Conservation (phyloP, 2,329 filamentous ascomycete genomes). For the Aspergillus sergii region DNA sequence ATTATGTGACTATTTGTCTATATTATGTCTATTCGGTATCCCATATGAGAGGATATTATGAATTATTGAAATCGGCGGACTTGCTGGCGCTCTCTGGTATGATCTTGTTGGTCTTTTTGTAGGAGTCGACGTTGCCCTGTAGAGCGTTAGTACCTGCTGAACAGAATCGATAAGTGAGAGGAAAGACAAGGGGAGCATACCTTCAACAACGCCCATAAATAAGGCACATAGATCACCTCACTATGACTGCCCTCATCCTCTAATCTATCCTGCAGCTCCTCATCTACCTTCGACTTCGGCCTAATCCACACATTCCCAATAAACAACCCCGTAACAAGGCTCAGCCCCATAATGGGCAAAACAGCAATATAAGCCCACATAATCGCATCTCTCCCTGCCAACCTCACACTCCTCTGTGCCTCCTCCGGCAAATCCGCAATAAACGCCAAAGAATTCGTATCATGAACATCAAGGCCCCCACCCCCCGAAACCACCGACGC, state of each 20-base stretch:
- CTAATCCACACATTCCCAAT: conserved; percentile 59
- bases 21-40: neutral
- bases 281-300: conserved; percentile 24
- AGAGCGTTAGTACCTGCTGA: neutral
- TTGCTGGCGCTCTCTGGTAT: conserved; percentile 3
- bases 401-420: conserved; percentile 42
- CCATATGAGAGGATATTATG: neutral
- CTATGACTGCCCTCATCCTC: conserved; percentile 21
- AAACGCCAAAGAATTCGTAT: conserved; percentile 40
- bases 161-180: neutral
- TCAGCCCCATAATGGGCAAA: conserved; percentile 59
- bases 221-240: conserved; percentile 36
- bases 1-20: neutral
- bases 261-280: conserved; percentile 12
- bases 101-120: conserved; percentile 27
- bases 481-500: conserved; percentile 31
- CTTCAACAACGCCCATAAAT: conserved; percentile 35
- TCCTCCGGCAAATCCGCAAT: conserved; percentile 39
- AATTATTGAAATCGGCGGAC: neutral
- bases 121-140: conserved; percentile 28
- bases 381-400: conserved; percentile 58
- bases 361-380: conserved; percentile 67
- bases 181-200: conserved; percentile 15
- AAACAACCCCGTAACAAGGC: conserved; percentile 47
- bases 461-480: conserved; percentile 34